Percentiles rank a stretch among this genome's conserved stretches.
Evolutionary conservation across 129 eudicot species (phyloP).

Genomic region (Tanacetum coccineum): DNA sequence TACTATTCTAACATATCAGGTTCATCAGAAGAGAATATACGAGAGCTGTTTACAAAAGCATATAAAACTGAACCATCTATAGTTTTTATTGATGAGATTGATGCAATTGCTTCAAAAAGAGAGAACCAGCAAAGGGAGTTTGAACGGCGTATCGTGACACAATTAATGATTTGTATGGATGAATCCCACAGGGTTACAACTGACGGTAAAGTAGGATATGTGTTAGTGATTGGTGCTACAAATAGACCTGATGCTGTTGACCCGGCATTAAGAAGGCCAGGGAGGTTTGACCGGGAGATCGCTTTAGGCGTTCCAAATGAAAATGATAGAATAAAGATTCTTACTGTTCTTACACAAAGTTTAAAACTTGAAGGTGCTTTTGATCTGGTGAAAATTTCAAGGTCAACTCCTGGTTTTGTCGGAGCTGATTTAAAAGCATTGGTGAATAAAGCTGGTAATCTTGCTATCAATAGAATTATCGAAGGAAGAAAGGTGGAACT

Average conservation of each 20-base stretch:
- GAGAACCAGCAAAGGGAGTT: slow-evolving; percentile 59
- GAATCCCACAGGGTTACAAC: slow-evolving; percentile 51
- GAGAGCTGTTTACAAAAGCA: slow-evolving; percentile 85
- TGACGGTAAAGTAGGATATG: slow-evolving; percentile 49
- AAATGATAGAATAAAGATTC: slow-evolving; percentile 69
- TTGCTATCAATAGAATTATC: slow-evolving; percentile 70
- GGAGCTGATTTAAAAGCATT: slow-evolving; percentile 83
- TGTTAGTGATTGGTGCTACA: slow-evolving; percentile 89
- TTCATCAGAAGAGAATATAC: slow-evolving; percentile 88
- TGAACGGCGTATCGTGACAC: slow-evolving; percentile 79
- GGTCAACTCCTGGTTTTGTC: slow-evolving; percentile 78
- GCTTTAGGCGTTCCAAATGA: slow-evolving; percentile 80
- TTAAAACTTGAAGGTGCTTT: slow-evolving; percentile 69
- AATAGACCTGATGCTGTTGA: slow-evolving; percentile 96
- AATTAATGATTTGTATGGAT: slow-evolving; percentile 87
- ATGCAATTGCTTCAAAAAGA: slow-evolving; percentile 92
- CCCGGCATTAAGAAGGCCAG: slow-evolving; percentile 86
- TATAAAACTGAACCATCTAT: slow-evolving; percentile 90
- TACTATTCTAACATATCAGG: slow-evolving; percentile 33
- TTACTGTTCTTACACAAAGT: slow-evolving; percentile 51
- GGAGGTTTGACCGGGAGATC: slow-evolving; percentile 85
- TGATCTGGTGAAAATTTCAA: slow-evolving; percentile 60
- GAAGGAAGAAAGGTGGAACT: slow-evolving; percentile 48
- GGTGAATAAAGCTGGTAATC: slow-evolving; percentile 63
- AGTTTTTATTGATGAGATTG: slow-evolving; percentile 92